Evolutionary conservation across 306 rosid genomes (phyloP).

Genomic region (Pterocarpus macrocarpus): DNA sequence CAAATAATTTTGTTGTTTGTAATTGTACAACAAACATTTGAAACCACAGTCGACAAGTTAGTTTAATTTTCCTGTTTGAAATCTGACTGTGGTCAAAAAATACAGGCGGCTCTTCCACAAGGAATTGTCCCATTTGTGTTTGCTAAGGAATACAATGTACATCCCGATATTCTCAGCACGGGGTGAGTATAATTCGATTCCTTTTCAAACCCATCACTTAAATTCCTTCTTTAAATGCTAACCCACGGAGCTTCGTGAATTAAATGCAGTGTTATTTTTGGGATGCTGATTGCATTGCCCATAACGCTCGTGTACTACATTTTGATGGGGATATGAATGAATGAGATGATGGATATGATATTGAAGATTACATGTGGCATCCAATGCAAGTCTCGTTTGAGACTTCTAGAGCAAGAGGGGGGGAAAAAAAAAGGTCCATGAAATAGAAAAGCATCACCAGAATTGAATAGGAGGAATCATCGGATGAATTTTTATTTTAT

Average conservation of each 20-base stretch:
- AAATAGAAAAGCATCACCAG: conserved; percentile 41
- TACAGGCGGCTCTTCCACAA: conserved; percentile 98
- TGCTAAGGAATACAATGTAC: conserved; percentile 95
- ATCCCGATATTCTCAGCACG: conserved; percentile 98
- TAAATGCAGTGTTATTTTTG: conserved; percentile 87
- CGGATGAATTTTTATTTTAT: conserved; percentile 42
- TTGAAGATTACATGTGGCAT: conserved; percentile 43
- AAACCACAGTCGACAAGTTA: conserved; percentile 46
- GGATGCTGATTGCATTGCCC: conserved; percentile 94
- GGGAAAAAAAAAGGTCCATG: conserved; percentile 5
- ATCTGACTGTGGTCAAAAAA: conserved; percentile 32
- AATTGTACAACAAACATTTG: conserved; percentile 46
- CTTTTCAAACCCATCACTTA: too few relatives aligned
- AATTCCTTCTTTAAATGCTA: conserved; percentile 41
- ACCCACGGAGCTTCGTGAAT: conserved; percentile 33
- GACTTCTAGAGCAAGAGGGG: conserved; percentile 36
- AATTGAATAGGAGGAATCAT: conserved; percentile 45
- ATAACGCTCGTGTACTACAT: conserved; percentile 94
- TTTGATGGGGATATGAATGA: conserved; percentile 77
- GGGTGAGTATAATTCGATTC: conserved; percentile 56
- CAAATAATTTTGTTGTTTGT: not conserved
- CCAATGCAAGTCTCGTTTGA: conserved; percentile 43
- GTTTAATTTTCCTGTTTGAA: conserved; percentile 49
- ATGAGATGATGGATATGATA: conserved; percentile 36
- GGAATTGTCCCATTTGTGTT: conserved; percentile 99